phyloP scores from a whole-genome alignment of 352 stramenopile species.

The Phytophthora citrophthora region DNA sequence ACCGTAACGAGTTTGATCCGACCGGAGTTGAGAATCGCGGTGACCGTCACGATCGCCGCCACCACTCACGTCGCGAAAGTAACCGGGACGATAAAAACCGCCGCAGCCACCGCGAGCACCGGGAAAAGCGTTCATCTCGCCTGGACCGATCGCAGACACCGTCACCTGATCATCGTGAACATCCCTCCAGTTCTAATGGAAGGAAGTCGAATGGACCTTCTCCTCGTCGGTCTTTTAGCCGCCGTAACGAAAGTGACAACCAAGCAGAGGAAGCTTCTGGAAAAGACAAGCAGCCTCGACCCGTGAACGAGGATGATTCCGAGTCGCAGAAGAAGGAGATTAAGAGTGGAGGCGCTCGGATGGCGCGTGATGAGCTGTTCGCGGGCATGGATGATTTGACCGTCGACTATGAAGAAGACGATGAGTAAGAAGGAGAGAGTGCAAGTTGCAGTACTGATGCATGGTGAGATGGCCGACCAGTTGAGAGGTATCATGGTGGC shows the following conservation, averaged over 20 bases:
- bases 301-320: slow-evolving; percentile 36
- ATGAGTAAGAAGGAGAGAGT: slow-evolving; percentile 44
- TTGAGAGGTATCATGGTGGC: slow-evolving; percentile 19
- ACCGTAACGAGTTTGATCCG: slow-evolving; percentile 25
- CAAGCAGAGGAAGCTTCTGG: slow-evolving; percentile 27
- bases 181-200: slow-evolving; percentile 30
- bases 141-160: slow-evolving; percentile 42
- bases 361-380: slow-evolving; percentile 48
- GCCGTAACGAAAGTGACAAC: slow-evolving; percentile 29
- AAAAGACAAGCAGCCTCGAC: slow-evolving; percentile 24
- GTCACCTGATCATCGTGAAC: slow-evolving; percentile 43
- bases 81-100: slow-evolving; percentile 48
- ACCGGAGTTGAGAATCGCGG: slow-evolving; percentile 14
- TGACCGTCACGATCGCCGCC: slow-evolving; percentile 33
- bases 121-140: slow-evolving; percentile 38
- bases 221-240: slow-evolving; percentile 37
- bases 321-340: slow-evolving; percentile 40
- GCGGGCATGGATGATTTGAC: slow-evolving; percentile 80
- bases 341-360: slow-evolving; percentile 35
- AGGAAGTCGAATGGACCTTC: slow-evolving; percentile 37
- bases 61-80: slow-evolving; percentile 29
- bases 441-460: slow-evolving; percentile 21
- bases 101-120: slow-evolving; percentile 35
- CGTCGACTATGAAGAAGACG: slow-evolving; percentile 87
- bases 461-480: slow-evolving; percentile 10